Percentiles rank a stretch among this genome's conserved stretches.
Evolutionary conservation across 23 red algal species (phyloP).

Genomic region (Chondrus crispus): DNA sequence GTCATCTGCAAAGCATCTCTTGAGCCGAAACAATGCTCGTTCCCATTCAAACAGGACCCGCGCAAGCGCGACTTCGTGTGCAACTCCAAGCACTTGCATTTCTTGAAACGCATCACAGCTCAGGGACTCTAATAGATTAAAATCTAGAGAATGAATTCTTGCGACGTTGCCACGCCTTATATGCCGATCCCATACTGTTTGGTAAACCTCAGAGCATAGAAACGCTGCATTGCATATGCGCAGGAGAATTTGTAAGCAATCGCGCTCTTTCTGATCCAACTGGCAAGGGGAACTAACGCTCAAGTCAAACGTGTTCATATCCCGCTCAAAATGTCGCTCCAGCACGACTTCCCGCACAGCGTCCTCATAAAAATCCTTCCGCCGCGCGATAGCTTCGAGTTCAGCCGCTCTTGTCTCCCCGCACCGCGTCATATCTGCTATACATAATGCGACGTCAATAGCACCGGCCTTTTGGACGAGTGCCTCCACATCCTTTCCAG

Average conservation of each 20-base stretch:
- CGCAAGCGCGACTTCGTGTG: background rate
- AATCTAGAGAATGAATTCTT: background rate
- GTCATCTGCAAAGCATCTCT: background rate
- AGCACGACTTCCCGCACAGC: background rate
- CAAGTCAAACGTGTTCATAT: background rate
- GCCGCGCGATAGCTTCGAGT: background rate
- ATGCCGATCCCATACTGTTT: conserved; percentile 8
- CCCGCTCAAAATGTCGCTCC: background rate
- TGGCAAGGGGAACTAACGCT: background rate
- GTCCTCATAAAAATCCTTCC: background rate
- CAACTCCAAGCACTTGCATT: background rate
- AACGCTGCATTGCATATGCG: conserved; percentile 33
- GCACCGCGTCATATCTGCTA: conserved; percentile 4
- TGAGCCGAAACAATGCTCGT: background rate
- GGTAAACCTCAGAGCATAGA: conserved; percentile 31
- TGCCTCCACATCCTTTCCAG: background rate
- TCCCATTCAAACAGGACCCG: conserved; percentile 17
- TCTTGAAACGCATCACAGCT: conserved; percentile 21
- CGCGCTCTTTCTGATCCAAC: background rate
- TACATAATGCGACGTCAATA: background rate
- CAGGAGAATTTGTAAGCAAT: background rate
- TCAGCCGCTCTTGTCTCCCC: background rate
- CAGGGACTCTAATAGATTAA: conserved; percentile 11
- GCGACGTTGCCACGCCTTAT: background rate
- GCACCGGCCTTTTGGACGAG: background rate